Evolutionary conservation across 441 rosid genomes (phyloP).

Genomic region (Eugenia klotzschiana): DNA sequence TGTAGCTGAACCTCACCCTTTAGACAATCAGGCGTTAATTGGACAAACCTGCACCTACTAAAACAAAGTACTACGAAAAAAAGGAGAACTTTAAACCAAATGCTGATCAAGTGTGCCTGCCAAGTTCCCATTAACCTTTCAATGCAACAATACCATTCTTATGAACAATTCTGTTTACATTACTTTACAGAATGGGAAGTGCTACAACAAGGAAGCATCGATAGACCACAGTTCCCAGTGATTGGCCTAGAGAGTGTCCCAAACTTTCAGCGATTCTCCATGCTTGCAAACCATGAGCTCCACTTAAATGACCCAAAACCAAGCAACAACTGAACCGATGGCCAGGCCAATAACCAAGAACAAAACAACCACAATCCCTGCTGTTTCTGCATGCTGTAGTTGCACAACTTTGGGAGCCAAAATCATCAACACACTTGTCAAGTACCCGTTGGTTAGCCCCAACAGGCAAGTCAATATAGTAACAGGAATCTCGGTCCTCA

Average conservation of each 20-base stretch:
- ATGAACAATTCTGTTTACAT: neutral
- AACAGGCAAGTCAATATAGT: constrained; percentile 53
- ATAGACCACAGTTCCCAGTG: neutral
- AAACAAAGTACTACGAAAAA: neutral
- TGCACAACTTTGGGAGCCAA: constrained; percentile 62
- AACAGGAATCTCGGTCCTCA: constrained; percentile 78
- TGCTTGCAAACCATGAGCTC: neutral
- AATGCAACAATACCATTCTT: neutral
- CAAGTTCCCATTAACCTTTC: neutral
- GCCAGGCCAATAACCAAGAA: constrained; percentile 71
- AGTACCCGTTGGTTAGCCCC: constrained; percentile 82
- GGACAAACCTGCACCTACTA: neutral
- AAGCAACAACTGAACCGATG: constrained; percentile 56
- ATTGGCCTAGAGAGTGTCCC: neutral
- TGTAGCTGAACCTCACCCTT: neutral
- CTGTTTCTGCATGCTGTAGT: constrained; percentile 72
- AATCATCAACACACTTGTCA: constrained; percentile 80
- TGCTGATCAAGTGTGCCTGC: neutral
- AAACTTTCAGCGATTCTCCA: neutral
- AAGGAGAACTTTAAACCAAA: neutral
- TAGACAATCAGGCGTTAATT: neutral
- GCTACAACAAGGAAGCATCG: neutral
- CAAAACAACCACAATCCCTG: constrained; percentile 75
- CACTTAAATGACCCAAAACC: constrained; percentile 74
- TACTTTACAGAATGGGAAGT: neutral